Evolutionary conservation across 306 rosid genomes (phyloP), one percentile per base, ranked within the genome.

Genomic region (Vigna mungo): DNA sequence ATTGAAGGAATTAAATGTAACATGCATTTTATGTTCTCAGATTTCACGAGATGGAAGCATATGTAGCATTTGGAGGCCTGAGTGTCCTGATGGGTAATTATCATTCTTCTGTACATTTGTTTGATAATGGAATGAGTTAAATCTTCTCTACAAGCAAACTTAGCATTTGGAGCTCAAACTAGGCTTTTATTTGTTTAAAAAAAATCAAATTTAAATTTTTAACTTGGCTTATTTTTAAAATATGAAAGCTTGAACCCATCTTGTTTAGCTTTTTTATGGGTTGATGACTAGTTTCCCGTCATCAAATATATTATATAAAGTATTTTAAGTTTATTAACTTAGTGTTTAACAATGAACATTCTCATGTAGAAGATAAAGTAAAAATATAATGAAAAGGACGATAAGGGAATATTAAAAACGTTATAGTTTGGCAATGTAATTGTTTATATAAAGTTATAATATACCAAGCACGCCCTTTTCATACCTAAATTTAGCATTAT

Each of bases 11-110:
- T 68, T 86, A 54, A 75, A 46, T 78, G 43, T 83, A 82, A 86
- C 76, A 55, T 32, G 52, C 65, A 41, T 81, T 85, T 68, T 81
- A 73, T 75, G 67, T 70, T 83, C n/a, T 72, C 81, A 95, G 97
- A 87, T 9, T 75, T 49, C 79, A 5, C 88, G 88, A 81, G 92
- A 83, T 60, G 79, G 76, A 20, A 88, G 85, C 81, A 83, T 85
- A 65, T 95, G 93, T 77, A 90, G 93, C 91, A 91, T 95, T 80
- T 95, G 99, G 99, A 90, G 99, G 83, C 97, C 97, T 68, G 52
- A 76, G 55, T 95, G 97, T 84, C 97, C 96, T 3, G 87, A 88
- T n/a, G 97, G 99, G 99, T 95, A 95, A 87, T 56, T 70, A 61
- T 62, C 16, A 46, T 30, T 60, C 2, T 83, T 79, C n/a, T 32